Base-by-base conservation (phyloP, 257 asterid species). In the Gardenia jasminoides region DNA sequence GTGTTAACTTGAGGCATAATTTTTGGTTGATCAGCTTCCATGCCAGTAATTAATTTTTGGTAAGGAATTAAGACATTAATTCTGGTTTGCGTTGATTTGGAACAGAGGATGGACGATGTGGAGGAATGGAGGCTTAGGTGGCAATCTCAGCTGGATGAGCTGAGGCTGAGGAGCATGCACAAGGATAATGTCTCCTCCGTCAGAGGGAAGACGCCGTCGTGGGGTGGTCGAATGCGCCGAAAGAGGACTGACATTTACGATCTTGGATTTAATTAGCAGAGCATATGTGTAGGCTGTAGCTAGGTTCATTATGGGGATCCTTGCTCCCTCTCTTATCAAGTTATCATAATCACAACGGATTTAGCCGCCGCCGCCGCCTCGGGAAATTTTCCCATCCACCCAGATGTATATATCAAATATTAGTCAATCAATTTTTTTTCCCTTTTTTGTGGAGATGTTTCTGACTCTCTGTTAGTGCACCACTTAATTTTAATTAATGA, bases 201-300 rank as follows among this genome's bases (percentile, higher is more conserved):
- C 6, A 82, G 70, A 30, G 77, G 80, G 19, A 72, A 44, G 66
- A 76, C 74, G 76, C 78, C 91, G n/a, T 83, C 92, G 12, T 86
- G 91, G 92, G 94, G 86, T 4, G 80, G 81, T 39, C 81, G 86
- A 58, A 85, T 88, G 91, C 75, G 89, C 67, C 82, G 80, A 41
- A 80, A 76, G 64, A 74, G 82, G 54, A 61, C 62, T 33, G 75
- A 46, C 50, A 39, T 70, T 30, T 78, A 43, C 68, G 76, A 78
- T n/a, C n/a, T 54, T 10, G 76, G 70, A 47, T 70, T 79, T 71
- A 30, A 46, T 10, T 79, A 70, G 33, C 15, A 7, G 19, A 54
- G 58, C 20, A 6, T 54, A 54, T 28, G n/a, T 36, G 41, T 5
- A 2, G 4, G 41, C 41, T 36, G 4, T 36, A 36, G 56, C 17